Conservation (phyloP, 2,329 filamentous ascomycete genomes). For the Teratosphaeria pseudoeucalypti region DNA sequence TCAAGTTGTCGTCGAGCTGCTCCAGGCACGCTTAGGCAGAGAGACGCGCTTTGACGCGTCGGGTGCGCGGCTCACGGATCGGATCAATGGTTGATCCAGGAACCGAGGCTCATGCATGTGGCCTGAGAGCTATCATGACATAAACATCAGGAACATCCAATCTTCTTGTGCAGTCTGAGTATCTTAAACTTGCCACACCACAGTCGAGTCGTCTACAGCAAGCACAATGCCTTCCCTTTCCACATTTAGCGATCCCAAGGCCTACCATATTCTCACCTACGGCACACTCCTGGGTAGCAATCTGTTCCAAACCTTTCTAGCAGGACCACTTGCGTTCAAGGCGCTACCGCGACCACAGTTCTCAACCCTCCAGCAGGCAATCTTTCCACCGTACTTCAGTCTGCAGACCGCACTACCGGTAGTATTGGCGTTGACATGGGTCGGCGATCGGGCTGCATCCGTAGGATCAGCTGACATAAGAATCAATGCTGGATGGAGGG, state of each 20-base stretch:
- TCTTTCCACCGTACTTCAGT: conserved; percentile 83
- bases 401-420: conserved; percentile 69
- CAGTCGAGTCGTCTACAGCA: neutral
- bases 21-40: neutral
- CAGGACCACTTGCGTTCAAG: conserved; percentile 64
- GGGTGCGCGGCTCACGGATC: neutral
- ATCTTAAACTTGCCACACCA: neutral
- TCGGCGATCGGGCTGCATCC: conserved; percentile 40
- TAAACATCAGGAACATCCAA: neutral
- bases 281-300: conserved; percentile 74
- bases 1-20: neutral
- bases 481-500: conserved; percentile 17
- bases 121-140: neutral
- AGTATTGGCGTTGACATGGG: conserved; percentile 69
- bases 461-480: conserved; percentile 13
- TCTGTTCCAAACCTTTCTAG: conserved; percentile 76
- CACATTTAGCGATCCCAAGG: conserved; percentile 50
- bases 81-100: neutral
- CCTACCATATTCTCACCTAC: conserved; percentile 69
- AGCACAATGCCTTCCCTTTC: conserved; percentile 35
- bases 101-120: neutral
- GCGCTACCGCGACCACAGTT: conserved; percentile 72
- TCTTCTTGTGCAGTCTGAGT: neutral
- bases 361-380: conserved; percentile 63
- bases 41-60: neutral